phyloP scores from a whole-genome alignment of 2,329 filamentous ascomycete genomes.

The Cytospora leucostoma region DNA sequence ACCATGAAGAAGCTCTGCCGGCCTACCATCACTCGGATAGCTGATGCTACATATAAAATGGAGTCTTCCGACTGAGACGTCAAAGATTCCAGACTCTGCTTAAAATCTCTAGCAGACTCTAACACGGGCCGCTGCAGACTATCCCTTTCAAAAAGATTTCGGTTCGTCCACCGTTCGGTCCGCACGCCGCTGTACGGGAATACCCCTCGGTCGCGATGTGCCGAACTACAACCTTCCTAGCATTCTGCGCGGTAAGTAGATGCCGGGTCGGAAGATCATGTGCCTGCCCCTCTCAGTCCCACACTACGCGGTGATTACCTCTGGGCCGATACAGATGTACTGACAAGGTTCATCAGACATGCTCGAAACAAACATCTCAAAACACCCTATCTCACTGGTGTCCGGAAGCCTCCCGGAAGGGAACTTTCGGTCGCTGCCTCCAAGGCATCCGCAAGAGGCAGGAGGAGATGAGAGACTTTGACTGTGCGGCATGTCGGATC shows the following conservation, averaged over 20 bases:
- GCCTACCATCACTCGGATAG: too few relatives aligned
- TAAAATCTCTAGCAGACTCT: too few relatives aligned
- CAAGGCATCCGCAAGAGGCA: not conserved
- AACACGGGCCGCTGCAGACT: not conserved
- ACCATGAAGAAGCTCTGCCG: too few relatives aligned
- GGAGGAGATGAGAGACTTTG: not conserved
- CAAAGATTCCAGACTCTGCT: too few relatives aligned
- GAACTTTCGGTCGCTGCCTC: not conserved
- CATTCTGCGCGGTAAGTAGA: not conserved
- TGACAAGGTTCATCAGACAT: not conserved
- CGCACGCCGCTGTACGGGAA: not conserved
- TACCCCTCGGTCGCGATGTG: not conserved
- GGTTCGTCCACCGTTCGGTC: not conserved
- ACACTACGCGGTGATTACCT: too few relatives aligned
- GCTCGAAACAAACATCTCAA: not conserved
- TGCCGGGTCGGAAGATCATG: not conserved
- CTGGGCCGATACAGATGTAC: not conserved
- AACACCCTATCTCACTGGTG: not conserved
- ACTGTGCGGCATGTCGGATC: not conserved
- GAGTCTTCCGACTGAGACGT: too few relatives aligned
- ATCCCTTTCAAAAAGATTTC: not conserved
- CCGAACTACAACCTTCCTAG: not conserved
- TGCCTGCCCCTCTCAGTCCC: not conserved
- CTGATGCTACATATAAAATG: too few relatives aligned
- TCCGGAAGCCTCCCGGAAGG: not conserved